Percentiles rank a stretch among this genome's conserved stretches.
Evolutionary conservation across 495 filamentous ascomycete genomes (phyloP).

Genomic region (Penicillium paradoxum): DNA sequence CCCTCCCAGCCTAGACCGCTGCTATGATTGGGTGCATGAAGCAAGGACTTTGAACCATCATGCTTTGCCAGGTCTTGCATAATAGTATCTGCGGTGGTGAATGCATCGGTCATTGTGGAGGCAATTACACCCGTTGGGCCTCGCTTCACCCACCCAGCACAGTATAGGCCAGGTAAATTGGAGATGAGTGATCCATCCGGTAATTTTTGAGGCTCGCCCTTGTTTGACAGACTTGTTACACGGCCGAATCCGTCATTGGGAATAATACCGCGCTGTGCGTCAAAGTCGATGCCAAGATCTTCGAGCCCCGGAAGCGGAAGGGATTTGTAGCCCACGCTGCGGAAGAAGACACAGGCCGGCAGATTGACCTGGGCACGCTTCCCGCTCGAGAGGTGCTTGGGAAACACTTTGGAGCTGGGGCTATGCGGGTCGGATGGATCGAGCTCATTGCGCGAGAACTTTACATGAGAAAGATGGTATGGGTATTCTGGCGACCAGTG

Average conservation of each 20-base stretch:
- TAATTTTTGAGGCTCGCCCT: slow-evolving; percentile 18
- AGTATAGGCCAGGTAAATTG: slow-evolving; percentile 77
- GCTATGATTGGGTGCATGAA: slow-evolving; percentile 37
- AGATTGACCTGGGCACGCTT: slow-evolving; percentile 48
- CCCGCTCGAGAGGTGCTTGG: slow-evolving; percentile 32
- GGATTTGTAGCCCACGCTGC: slow-evolving; percentile 89
- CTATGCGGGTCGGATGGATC: slow-evolving; percentile 42
- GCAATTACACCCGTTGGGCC: slow-evolving; percentile 96
- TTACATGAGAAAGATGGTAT: slow-evolving; percentile 50
- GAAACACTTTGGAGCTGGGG: slow-evolving; percentile 38
- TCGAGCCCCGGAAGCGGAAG: slow-evolving; percentile 68
- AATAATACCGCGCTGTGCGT: slow-evolving; percentile 66
- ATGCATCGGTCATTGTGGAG: slow-evolving; percentile 93
- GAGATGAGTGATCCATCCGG: slow-evolving; percentile 38
- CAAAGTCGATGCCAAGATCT: slow-evolving; percentile 76
- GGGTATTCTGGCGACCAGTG: slow-evolving; percentile 43
- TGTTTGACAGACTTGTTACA: slow-evolving; percentile 42
- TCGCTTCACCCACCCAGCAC: slow-evolving; percentile 93
- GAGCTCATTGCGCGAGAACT: slow-evolving; percentile 61
- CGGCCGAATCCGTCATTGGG: slow-evolving; percentile 81
- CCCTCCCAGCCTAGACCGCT: slow-evolving; percentile 71
- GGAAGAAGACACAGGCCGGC: slow-evolving; percentile 68
- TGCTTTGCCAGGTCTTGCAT: slow-evolving; percentile 58
- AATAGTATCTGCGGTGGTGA: slow-evolving; percentile 79
- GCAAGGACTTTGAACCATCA: slow-evolving; percentile 36